phyloP scores from a whole-genome alignment of 2,329 filamentous ascomycete species.

The Fusarium sp. region DNA sequence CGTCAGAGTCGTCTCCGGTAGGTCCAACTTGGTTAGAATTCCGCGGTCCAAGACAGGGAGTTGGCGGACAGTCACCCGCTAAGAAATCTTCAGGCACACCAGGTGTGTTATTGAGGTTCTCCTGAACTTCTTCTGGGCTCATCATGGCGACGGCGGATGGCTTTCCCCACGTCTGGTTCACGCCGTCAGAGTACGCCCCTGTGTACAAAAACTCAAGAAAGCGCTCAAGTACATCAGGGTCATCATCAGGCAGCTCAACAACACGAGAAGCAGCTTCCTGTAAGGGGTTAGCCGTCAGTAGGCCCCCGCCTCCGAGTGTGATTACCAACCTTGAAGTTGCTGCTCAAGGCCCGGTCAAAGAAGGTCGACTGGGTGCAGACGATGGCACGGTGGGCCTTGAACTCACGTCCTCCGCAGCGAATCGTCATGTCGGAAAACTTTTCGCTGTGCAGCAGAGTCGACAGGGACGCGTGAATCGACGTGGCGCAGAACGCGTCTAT shows the following conservation, averaged over 20 bases:
- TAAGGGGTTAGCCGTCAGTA: not conserved
- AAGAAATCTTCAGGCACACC: not conserved
- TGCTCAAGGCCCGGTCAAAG: constrained; percentile 43
- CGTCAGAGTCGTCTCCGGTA: not conserved
- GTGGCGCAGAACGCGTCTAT: constrained; percentile 2
- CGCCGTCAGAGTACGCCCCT: constrained; percentile 31
- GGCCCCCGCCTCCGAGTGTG: not conserved
- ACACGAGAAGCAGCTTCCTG: constrained; percentile 31
- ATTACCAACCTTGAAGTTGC: constrained; percentile 43
- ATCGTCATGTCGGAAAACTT: constrained; percentile 52
- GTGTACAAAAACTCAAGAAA: constrained; percentile 50
- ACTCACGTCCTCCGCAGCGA: constrained; percentile 44
- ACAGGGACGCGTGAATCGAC: constrained; percentile 6
- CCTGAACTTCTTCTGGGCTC: constrained; percentile 7
- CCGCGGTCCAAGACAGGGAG: not conserved
- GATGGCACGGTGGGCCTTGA: constrained; percentile 51
- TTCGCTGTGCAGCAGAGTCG: constrained; percentile 10
- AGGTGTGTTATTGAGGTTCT: constrained; percentile 4
- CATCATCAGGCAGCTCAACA: constrained; percentile 47
- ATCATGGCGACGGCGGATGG: not conserved
- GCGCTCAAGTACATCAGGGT: constrained; percentile 39
- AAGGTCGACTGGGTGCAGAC: constrained; percentile 53
- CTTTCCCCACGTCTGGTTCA: not conserved
- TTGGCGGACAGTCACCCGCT: not conserved
- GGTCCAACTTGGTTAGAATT: not conserved